Percentiles rank a stretch among this genome's conserved stretches.
Evolutionary conservation across 2,329 filamentous ascomycete species (phyloP).

Genomic region (Ceratocystis albifundus): DNA sequence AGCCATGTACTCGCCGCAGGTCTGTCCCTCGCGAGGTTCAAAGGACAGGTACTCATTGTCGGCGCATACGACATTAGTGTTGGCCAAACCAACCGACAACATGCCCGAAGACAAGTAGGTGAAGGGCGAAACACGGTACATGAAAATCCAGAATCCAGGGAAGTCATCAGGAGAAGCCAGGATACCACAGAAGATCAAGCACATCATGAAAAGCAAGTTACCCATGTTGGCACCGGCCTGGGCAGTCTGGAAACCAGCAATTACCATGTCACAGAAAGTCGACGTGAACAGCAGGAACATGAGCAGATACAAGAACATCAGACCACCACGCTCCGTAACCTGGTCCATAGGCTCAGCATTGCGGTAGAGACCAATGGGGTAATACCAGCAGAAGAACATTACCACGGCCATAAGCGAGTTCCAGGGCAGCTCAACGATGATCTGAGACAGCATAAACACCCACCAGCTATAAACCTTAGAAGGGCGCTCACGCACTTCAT

Average conservation of each 20-base stretch:
- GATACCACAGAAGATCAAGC: constrained; percentile 65
- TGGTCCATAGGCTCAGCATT: constrained; percentile 54
- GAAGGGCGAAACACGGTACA: constrained; percentile 73
- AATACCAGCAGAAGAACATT: constrained; percentile 76
- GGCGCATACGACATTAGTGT: constrained; percentile 54
- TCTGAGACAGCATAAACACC: constrained; percentile 71
- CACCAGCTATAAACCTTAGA: constrained; percentile 79
- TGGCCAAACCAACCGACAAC: constrained; percentile 57
- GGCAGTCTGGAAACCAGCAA: constrained; percentile 62
- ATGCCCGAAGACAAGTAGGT: constrained; percentile 69
- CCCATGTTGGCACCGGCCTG: constrained; percentile 67
- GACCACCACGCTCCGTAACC: constrained; percentile 56
- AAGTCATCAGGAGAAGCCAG: constrained; percentile 51
- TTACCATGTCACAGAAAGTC: constrained; percentile 69
- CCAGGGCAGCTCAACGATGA: constrained; percentile 77
- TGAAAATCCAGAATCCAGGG: constrained; percentile 71
- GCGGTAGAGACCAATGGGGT: constrained; percentile 63
- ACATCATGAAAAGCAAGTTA: constrained; percentile 61
- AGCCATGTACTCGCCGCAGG: constrained; percentile 49
- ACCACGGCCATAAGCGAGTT: constrained; percentile 65
- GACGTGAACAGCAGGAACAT: constrained; percentile 69
- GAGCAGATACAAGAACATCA: constrained; percentile 68
- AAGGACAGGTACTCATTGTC: constrained; percentile 59
- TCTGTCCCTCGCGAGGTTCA: constrained; percentile 45
- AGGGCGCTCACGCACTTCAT: constrained; percentile 74